phyloP scores from a whole-genome alignment of 2,329 filamentous ascomycete genomes.

The Trichophyton verrucosum region DNA sequence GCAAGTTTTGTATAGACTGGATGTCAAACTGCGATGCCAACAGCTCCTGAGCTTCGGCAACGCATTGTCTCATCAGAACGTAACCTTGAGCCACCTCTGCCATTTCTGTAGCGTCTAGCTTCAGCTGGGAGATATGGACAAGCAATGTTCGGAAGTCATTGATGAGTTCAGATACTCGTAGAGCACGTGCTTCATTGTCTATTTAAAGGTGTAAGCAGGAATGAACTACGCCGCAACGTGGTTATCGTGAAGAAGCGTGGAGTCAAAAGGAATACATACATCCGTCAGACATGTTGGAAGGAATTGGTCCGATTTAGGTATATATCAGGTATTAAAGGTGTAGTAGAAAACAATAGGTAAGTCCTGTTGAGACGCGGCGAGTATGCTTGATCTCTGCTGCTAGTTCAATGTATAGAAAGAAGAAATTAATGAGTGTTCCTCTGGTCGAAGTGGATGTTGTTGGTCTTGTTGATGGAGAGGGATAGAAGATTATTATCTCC shows the following conservation, averaged over 20 bases:
- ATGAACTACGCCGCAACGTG: not conserved
- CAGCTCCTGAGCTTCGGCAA: conserved; percentile 42
- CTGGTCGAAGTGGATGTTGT: not conserved
- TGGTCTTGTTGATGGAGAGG: not conserved
- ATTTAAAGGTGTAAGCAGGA: conserved; percentile 6
- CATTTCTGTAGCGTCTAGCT: conserved; percentile 39
- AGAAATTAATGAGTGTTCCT: not conserved
- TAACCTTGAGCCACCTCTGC: conserved; percentile 50
- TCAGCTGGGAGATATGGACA: conserved; percentile 45
- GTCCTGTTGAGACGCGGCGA: not conserved
- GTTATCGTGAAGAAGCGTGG: not conserved
- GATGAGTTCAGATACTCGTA: conserved; percentile 52
- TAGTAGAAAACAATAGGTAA: not conserved
- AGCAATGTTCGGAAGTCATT: conserved; percentile 51
- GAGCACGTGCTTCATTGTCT: conserved; percentile 53
- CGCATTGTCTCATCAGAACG: conserved; percentile 44
- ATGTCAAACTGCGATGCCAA: conserved; percentile 42
- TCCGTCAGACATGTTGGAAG: conserved; percentile 42
- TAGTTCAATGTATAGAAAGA: not conserved
- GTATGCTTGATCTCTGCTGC: not conserved
- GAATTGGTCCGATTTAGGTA: conserved; percentile 6
- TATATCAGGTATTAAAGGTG: conserved; percentile 4
- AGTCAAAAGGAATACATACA: conserved; percentile 30
- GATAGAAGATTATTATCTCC: conserved; percentile 4
- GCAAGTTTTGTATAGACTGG: conserved; percentile 29